Evolutionary conservation across 2,329 filamentous ascomycete species (phyloP), one percentile per base, ranked within the genome.

Genomic region (Xylariaceae sp.): DNA sequence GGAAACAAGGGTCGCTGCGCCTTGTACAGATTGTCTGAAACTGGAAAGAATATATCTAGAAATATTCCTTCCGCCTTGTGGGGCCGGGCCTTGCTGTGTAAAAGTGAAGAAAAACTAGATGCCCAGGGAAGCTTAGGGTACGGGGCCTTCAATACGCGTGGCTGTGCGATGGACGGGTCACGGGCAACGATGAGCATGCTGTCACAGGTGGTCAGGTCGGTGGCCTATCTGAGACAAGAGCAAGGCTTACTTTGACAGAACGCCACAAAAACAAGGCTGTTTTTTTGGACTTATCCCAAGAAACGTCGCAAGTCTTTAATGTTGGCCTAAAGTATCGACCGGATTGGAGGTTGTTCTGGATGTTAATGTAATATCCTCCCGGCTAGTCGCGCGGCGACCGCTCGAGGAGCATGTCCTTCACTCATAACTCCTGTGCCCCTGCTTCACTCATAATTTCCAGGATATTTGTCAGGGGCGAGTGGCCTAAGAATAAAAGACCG

Each of bases 201-300:
- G 4, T 40, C 11, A 29, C n/a, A 26, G 15, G 9, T 20, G 21
- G 27, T 11, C 3, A 30, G 6, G 23, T 35, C 16, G 15, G 20
- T 11, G 27, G 15, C 20, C 20, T 30, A 15, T 18, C 11, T 9
- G 6, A 37, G 16, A 47, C 5, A 37, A 20, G 35, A 37, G 15
- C 44, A 41, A 46, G 54, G 50, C 15, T 55, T 39, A 44, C 33
- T 18, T 27, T 37, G 45, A 43, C 29, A 30, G 50, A 11, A 37
- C 50, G 43, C 42, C 39, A 42, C 27, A 36, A 15, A n/a, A 24
- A 30, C 49, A 44, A 41, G 53, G 49, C 10, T 53, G 49, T 53
- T 56, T 56, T 56, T 56, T 53, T 53, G 49, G 44, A 56, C 49
- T 56, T 56, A 35, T 36, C 26, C 10, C 36, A 48, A 53, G 50